Evolutionary conservation across 2,329 filamentous ascomycete species (phyloP).

Genomic region (Aspergillus sojae): DNA sequence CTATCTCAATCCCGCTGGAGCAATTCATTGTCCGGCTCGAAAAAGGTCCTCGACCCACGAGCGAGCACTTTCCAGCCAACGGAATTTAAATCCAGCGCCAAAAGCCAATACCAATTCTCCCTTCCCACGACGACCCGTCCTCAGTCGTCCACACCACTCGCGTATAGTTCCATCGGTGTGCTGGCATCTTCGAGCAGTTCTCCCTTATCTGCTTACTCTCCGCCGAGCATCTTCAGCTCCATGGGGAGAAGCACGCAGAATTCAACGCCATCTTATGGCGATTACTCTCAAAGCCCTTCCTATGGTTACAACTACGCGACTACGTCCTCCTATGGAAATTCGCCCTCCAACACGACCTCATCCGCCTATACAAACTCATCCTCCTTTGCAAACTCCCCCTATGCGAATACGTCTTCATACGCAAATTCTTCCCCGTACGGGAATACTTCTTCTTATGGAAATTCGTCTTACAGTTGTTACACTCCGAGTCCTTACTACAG

Average conservation of each 20-base stretch:
- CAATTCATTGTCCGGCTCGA: background rate
- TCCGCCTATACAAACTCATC: background rate
- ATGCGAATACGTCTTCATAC: slow-evolving; percentile 2
- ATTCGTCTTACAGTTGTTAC: slow-evolving; percentile 2
- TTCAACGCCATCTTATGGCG: background rate
- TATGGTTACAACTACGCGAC: background rate
- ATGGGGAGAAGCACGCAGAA: slow-evolving; percentile 1
- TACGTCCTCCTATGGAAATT: background rate
- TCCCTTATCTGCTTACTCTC: background rate
- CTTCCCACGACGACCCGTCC: background rate
- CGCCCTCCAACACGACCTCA: background rate
- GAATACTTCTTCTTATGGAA: background rate
- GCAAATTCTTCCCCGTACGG: background rate
- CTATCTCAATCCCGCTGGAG: background rate
- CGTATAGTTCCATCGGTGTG: background rate
- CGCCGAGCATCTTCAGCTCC: slow-evolving; percentile 4
- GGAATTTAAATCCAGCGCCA: background rate
- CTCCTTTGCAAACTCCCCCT: background rate
- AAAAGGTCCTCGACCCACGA: slow-evolving; percentile 1
- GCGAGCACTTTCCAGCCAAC: slow-evolving; percentile 2
- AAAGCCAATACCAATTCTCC: background rate
- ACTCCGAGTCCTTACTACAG: slow-evolving; percentile 2
- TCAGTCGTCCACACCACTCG: background rate
- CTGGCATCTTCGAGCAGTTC: background rate
- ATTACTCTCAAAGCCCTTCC: background rate